These are phyloP conservation scores for Neofusicoccum umdonicola DNA, from an alignment of 2,329 filamentous ascomycete genomes.

Conservation along the genomic window DNA sequence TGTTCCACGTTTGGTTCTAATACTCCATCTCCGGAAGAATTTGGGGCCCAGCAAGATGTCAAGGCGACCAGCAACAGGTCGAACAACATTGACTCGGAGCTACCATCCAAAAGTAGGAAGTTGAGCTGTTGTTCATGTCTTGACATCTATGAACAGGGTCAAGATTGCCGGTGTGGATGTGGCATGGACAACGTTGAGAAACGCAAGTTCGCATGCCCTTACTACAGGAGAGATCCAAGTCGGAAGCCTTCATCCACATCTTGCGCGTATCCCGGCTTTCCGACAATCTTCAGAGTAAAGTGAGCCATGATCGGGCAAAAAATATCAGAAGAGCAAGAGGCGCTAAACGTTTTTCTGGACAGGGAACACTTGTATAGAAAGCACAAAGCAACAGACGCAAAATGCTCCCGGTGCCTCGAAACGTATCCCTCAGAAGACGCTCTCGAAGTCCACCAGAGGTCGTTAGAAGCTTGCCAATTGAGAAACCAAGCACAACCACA, in stretches of 20 bases:
- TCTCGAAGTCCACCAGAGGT: not conserved
- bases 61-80: too few species aligned
- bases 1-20: too few species aligned
- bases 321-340: too few species aligned
- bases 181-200: not conserved
- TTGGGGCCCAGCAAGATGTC: too few species aligned
- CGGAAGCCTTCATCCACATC: not conserved
- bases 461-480: not conserved
- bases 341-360: too few species aligned
- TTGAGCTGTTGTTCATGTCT: too few species aligned
- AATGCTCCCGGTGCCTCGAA: not conserved
- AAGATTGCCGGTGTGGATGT: too few species aligned
- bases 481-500: not conserved
- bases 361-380: not conserved
- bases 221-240: not conserved
- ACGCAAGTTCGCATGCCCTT: not conserved
- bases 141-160: too few species aligned
- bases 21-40: too few species aligned
- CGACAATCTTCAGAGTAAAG: not conserved
- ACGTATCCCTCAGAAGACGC: not conserved
- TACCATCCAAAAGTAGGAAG: too few species aligned
- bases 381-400: not conserved
- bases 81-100: too few species aligned
- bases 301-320: not conserved
- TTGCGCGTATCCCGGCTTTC: not conserved